Evolutionary conservation across 768 basidiomycete species (phyloP).

Genomic region (Tylopilus plumbeoviolaceoides): DNA sequence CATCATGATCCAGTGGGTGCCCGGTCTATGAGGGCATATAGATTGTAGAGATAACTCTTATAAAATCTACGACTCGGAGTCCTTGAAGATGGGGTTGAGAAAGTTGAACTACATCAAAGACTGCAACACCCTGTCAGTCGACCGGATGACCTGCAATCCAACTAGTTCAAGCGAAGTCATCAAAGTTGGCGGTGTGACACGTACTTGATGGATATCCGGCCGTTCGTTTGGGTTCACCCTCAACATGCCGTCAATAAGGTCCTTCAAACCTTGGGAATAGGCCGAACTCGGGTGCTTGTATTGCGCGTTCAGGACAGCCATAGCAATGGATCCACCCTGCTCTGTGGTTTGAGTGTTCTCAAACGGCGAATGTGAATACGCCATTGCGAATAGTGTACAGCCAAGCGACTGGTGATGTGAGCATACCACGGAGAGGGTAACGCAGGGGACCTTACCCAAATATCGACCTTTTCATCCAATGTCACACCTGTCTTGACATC

Average conservation of each 20-base stretch:
- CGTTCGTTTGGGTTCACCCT: constrained; percentile 77
- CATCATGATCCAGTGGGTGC: constrained; percentile 4
- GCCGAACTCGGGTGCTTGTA: constrained; percentile 85
- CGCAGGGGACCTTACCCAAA: constrained; percentile 64
- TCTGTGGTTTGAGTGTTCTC: constrained; percentile 89
- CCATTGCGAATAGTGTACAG: constrained; percentile 90
- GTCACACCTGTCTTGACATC: constrained; percentile 89
- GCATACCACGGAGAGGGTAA: not conserved
- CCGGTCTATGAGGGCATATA: not conserved
- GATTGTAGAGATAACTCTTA: constrained; percentile 8
- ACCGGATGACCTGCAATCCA: constrained; percentile 53
- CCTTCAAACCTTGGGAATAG: constrained; percentile 81
- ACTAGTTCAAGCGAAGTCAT: constrained; percentile 1
- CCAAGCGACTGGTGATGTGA: constrained; percentile 74
- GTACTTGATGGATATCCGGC: constrained; percentile 82
- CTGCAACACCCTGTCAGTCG: constrained; percentile 61
- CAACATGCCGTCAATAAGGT: constrained; percentile 82
- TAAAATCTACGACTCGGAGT: constrained; percentile 4
- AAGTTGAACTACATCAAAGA: constrained; percentile 42
- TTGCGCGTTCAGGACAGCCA: constrained; percentile 93
- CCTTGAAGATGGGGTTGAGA: not conserved
- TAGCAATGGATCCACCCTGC: constrained; percentile 94
- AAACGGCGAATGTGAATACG: constrained; percentile 94
- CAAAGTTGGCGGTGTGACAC: constrained; percentile 10
- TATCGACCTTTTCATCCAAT: constrained; percentile 93